Percentiles rank a stretch among this genome's conserved stretches.
phyloP scores from a whole-genome alignment of 257 asterid genomes.

The Ehretia macrophylla region DNA sequence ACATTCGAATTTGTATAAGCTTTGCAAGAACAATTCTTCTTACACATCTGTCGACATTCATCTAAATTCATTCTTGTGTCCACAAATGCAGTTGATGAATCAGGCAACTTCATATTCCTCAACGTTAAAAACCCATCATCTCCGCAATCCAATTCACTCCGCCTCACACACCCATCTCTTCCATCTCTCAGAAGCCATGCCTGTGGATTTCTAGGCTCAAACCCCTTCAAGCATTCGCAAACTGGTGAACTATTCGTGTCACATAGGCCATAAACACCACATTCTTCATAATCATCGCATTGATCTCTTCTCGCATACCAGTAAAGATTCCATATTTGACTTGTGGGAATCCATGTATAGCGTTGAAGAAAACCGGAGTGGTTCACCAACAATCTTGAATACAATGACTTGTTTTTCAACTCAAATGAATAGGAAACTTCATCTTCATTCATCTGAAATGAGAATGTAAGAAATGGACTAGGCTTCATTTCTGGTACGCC shows the following conservation, averaged over 20 bases:
- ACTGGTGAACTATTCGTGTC: constrained; percentile 70
- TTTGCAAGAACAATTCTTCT: constrained; percentile 57
- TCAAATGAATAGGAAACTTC: constrained; percentile 44
- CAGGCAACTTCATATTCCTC: constrained; percentile 70
- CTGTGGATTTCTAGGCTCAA: constrained; percentile 49
- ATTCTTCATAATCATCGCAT: constrained; percentile 66
- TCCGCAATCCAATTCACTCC: constrained; percentile 35
- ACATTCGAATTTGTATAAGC: constrained; percentile 58
- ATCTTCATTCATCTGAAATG: constrained; percentile 27
- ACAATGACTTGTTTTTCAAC: constrained; percentile 38
- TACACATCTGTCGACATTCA: constrained; percentile 51
- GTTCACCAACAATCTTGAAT: constrained; percentile 45
- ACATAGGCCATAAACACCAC: constrained; percentile 70
- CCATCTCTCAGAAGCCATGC: constrained; percentile 82
- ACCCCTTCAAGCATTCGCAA: constrained; percentile 62
- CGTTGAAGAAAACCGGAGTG: constrained; percentile 43
- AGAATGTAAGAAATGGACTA: constrained; percentile 32
- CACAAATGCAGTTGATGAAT: constrained; percentile 49
- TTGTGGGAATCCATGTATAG: constrained; percentile 57
- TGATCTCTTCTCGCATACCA: constrained; percentile 88
- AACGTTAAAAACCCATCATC: constrained; percentile 45
- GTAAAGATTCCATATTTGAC: constrained; percentile 45
- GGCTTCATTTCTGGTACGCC: constrained; percentile 92
- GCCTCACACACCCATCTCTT: constrained; percentile 63
- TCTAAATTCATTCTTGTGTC: constrained; percentile 34